Percentiles rank a stretch among this genome's conserved stretches.
Conservation (phyloP, 305 asterid genomes). For the Fraxinus velutina region DNA sequence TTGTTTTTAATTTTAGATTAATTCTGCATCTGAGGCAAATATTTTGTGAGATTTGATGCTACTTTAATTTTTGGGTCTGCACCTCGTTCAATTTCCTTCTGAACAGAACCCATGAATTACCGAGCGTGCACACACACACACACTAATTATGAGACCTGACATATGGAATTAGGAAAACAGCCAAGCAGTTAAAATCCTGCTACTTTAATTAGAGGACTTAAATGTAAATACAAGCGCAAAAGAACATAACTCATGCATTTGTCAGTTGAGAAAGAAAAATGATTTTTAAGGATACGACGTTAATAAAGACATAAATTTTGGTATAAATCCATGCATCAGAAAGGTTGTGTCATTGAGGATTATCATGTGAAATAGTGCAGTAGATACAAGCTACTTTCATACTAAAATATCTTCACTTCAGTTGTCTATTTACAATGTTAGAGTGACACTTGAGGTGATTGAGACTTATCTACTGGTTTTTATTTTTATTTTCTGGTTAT, state of each 20-base stretch:
- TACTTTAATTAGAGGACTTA: slow-evolving; percentile 16
- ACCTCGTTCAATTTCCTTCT: background rate
- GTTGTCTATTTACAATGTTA: background rate
- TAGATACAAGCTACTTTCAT: slow-evolving; percentile 1
- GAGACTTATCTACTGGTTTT: background rate
- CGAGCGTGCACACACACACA: background rate
- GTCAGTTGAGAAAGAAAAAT: background rate
- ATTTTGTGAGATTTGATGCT: background rate
- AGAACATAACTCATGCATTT: slow-evolving; percentile 10
- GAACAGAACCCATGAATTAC: background rate
- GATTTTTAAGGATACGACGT: background rate
- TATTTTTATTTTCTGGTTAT: slow-evolving; percentile 15
- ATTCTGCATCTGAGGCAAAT: background rate
- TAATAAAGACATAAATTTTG: background rate
- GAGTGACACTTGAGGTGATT: background rate
- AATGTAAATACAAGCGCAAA: background rate
- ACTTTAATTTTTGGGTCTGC: background rate
- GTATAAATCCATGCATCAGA: background rate
- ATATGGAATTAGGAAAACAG: background rate
- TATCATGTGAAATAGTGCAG: slow-evolving; percentile 7
- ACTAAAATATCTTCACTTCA: background rate
- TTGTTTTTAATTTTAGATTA: background rate
- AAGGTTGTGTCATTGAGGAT: slow-evolving; percentile 8
- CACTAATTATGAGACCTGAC: background rate
- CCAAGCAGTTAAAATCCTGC: background rate